These are phyloP conservation scores for Sporothrix variecibatus DNA, from an alignment of 2,329 filamentous ascomycete genomes.

Conservation along the genomic window DNA sequence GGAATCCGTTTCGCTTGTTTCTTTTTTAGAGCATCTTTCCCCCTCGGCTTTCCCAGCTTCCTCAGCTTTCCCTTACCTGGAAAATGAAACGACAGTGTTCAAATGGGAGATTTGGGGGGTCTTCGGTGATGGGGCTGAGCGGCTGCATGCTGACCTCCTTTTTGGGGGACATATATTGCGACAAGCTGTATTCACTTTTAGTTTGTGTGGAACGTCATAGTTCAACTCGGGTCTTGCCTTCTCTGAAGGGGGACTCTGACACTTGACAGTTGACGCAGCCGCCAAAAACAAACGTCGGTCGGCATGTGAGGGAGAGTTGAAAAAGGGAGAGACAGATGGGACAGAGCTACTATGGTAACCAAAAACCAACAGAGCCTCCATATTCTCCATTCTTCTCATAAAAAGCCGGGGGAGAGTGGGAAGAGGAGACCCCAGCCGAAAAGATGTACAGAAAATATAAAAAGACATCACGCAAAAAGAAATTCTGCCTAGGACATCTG, in stretches of 20 bases:
- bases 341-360: neutral
- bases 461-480: neutral
- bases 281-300: neutral
- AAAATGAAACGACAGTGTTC: conserved; percentile 1
- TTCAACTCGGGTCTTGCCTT: conserved; percentile 2
- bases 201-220: neutral
- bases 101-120: neutral
- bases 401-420: neutral
- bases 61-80: neutral
- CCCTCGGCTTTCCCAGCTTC: neutral
- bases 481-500: conserved; percentile 14
- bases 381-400: neutral
- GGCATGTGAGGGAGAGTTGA: neutral
- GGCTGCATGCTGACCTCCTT: neutral
- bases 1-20: neutral
- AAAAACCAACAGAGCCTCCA: conserved; percentile 4
- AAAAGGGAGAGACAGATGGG: neutral
- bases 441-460: neutral
- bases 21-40: neutral
- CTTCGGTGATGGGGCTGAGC: conserved; percentile 1
- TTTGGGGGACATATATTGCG: neutral
- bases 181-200: neutral
- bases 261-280: neutral
- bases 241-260: neutral
- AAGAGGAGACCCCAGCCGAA: neutral